Evolutionary conservation across 1,139 yeast genomes (phyloP).

Genomic region (Blastobotrys petasosporus): DNA sequence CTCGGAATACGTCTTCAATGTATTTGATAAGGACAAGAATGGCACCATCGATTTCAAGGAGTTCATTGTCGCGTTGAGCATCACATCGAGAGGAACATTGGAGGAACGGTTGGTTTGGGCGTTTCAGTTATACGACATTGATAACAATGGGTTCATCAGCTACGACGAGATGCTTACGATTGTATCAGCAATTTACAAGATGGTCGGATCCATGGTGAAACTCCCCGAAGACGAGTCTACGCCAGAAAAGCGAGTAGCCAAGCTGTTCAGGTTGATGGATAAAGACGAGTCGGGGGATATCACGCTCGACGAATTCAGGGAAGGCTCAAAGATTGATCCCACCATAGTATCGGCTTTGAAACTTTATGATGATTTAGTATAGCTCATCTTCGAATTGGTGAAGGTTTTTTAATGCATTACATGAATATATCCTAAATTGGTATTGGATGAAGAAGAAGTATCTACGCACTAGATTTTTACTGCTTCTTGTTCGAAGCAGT

Average conservation of each 20-base stretch:
- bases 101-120: conserved; percentile 83
- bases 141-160: conserved; percentile 66
- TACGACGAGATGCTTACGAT: conserved; percentile 76
- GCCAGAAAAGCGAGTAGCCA: conserved; percentile 80
- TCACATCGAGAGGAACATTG: conserved; percentile 80
- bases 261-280: conserved; percentile 69
- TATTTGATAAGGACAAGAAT: conserved; percentile 76
- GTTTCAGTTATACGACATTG: conserved; percentile 78
- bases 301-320: conserved; percentile 73
- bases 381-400: not conserved
- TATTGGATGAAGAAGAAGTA: not conserved
- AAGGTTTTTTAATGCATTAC: not conserved
- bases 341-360: conserved; percentile 74
- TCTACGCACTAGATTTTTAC: not conserved
- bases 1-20: conserved; percentile 81
- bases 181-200: conserved; percentile 78
- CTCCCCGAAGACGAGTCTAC: conserved; percentile 89
- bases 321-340: conserved; percentile 75
- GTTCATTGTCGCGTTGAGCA: conserved; percentile 80
- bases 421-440: too few species aligned
- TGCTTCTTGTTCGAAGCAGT: not conserved
- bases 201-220: conserved; percentile 94
- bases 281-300: conserved; percentile 66
- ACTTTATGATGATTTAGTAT: conserved; percentile 48
- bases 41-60: conserved; percentile 89